Evolutionary conservation across 768 basidiomycete species (phyloP).

Genomic region (Galerina sulciceps): DNA sequence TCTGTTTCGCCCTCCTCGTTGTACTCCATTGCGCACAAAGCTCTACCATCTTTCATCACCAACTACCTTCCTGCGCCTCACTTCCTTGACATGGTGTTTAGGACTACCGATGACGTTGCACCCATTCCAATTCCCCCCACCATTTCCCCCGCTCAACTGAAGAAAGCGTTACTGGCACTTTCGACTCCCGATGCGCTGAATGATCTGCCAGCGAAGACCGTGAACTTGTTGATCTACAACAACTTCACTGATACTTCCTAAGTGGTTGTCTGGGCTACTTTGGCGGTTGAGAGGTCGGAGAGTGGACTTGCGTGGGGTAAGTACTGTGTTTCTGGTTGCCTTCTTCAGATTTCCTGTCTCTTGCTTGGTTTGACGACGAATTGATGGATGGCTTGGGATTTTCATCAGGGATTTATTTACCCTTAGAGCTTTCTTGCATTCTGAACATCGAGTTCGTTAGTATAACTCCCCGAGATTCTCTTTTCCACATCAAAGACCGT

Average conservation of each 20-base stretch:
- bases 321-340: slow-evolving; percentile 1
- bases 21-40: slow-evolving; percentile 58
- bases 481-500: too few relatives aligned
- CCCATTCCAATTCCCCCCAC: slow-evolving; percentile 51
- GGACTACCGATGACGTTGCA: slow-evolving; percentile 28
- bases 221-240: slow-evolving; percentile 82
- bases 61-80: slow-evolving; percentile 59
- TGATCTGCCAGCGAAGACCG: slow-evolving; percentile 55
- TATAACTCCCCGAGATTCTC: too few relatives aligned
- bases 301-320: neutral
- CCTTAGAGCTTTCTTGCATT: too few relatives aligned
- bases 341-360: neutral
- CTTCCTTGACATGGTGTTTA: slow-evolving; percentile 41
- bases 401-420: too few relatives aligned
- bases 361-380: too few relatives aligned
- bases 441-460: too few relatives aligned
- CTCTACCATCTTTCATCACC: slow-evolving; percentile 62
- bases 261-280: neutral
- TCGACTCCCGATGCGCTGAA: slow-evolving; percentile 54
- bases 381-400: too few relatives aligned
- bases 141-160: slow-evolving; percentile 77
- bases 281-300: neutral
- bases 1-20: slow-evolving; percentile 36
- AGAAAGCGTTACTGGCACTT: slow-evolving; percentile 71
- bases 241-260: slow-evolving; percentile 55